Base-by-base conservation (phyloP, 495 filamentous ascomycete genomes). In the Penicillium desertorum region DNA sequence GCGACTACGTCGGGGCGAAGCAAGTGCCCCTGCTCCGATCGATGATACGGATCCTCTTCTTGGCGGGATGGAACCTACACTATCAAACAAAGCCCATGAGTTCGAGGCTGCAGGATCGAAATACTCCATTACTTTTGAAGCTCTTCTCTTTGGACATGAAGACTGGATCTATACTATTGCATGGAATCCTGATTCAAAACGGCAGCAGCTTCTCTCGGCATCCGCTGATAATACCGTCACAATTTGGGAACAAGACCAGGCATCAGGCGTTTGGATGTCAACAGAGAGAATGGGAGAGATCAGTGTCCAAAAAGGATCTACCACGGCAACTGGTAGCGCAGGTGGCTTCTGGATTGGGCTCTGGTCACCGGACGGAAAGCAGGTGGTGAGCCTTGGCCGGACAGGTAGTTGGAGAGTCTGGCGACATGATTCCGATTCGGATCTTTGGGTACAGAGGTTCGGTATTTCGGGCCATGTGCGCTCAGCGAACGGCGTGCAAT, bases 331-430 rank as follows among this genome's bases (percentile, higher is more conserved):
- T 5, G 94, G 94, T 27, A 96, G 92, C 71, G 89, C 90, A 5
- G 94, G 94, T 61, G 94, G 94, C 0, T 96, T 97, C 65, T 99
- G 93, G 92, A 91, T 88, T 34, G 92, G 92, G 41, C 80, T 97
- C 1, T 98, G 95, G 95, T 89, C 89, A 12, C 91, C 91, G 51
- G 77, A 86, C 62, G 90, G 90, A 7, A 77, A 79, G 6, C 78
- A 82, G 27, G 84, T 97, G 37, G 84, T 86, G 4, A 91, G 90
- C 60, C 81, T 98, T 37, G 90, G 91, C 10, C 87, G 92, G 45
- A 97, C 93, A 22, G 94, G 94, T 43, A 91, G 91, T 63, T 98
- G 95, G 94, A 82, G 95, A 58, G 65, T 88, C 39, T 98, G 94
- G 94, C 72, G 72, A 27, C 78, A 83, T 60, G 69, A 83, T 43